Percentiles rank a stretch among this genome's conserved stretches.
phyloP scores from a whole-genome alignment of 192 early-diverging fungal species.

The Umbelopsis vinacea region DNA sequence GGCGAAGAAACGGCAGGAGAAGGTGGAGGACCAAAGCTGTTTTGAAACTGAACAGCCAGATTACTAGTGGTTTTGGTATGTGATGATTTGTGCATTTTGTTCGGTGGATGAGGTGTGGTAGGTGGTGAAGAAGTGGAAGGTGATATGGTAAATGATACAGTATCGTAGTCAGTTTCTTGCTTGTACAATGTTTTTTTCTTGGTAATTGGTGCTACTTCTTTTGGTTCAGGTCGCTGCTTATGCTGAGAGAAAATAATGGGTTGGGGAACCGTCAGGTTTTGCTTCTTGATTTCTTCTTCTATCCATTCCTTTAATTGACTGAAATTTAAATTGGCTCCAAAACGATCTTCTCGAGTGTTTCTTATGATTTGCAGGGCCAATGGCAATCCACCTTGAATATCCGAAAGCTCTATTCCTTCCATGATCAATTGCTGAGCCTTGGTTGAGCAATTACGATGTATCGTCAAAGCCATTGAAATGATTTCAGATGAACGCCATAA shows the following conservation, averaged over 20 bases:
- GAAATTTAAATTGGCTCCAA: conserved; percentile 25
- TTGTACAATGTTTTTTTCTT: background rate
- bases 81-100: background rate
- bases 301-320: conserved; percentile 38
- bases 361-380: conserved; percentile 25
- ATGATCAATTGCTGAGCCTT: conserved; percentile 16
- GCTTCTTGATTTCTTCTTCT: conserved; percentile 33
- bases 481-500: conserved; percentile 34
- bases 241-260: background rate
- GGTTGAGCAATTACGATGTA: conserved; percentile 19
- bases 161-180: conserved; percentile 10
- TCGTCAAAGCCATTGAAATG: conserved; percentile 33
- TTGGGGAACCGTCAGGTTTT: conserved; percentile 22
- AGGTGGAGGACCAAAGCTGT: conserved; percentile 24
- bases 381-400: conserved; percentile 28
- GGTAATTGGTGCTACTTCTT: background rate
- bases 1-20: conserved; percentile 11
- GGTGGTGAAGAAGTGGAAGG: conserved; percentile 1
- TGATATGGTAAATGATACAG: conserved; percentile 18
- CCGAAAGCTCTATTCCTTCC: background rate
- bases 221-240: background rate
- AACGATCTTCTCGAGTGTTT: conserved; percentile 29
- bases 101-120: background rate
- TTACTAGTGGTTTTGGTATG: conserved; percentile 1
- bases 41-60: conserved; percentile 15